These are phyloP conservation scores for Cutaneotrichosporon daszewskae DNA, from an alignment of 1,284 basidiomycete genomes.

Conservation along the genomic window DNA sequence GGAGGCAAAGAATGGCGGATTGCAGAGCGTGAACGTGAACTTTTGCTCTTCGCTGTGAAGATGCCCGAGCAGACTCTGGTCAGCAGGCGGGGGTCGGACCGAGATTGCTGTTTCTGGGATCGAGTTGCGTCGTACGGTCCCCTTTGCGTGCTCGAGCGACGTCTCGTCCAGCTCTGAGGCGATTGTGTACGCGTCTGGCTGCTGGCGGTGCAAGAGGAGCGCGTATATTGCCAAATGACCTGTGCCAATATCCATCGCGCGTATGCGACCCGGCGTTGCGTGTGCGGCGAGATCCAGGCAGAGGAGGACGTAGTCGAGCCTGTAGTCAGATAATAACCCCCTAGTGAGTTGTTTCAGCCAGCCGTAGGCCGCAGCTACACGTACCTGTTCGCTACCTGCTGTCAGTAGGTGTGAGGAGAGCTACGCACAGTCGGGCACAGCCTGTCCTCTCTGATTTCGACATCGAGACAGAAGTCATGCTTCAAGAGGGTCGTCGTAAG, in stretches of 20 bases:
- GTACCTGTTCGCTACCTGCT: slow-evolving; percentile 42
- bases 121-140: slow-evolving; percentile 57
- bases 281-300: slow-evolving; percentile 55
- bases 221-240: slow-evolving; percentile 88
- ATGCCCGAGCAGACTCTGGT: neutral
- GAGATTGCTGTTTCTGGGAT: slow-evolving; percentile 42
- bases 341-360: neutral
- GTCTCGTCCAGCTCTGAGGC: slow-evolving; percentile 64
- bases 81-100: neutral
- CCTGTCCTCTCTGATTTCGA: slow-evolving; percentile 62
- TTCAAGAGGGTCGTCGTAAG: slow-evolving; percentile 70
- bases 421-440: slow-evolving; percentile 74
- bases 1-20: slow-evolving; percentile 86
- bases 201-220: slow-evolving; percentile 60
- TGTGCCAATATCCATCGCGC: slow-evolving; percentile 62
- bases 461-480: slow-evolving; percentile 63
- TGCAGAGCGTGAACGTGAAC: slow-evolving; percentile 73
- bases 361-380: neutral
- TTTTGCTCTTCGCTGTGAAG: neutral
- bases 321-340: slow-evolving; percentile 41
- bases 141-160: slow-evolving; percentile 56
- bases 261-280: slow-evolving; percentile 16
- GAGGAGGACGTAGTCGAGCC: slow-evolving; percentile 71
- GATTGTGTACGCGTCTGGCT: slow-evolving; percentile 57
- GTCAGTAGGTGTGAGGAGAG: neutral